A percentile compares a stretch with the other conserved stretches of the same genome.
Evolutionary conservation across 768 basidiomycete genomes (phyloP).

Genomic region (Boletus tylopilopsis): DNA sequence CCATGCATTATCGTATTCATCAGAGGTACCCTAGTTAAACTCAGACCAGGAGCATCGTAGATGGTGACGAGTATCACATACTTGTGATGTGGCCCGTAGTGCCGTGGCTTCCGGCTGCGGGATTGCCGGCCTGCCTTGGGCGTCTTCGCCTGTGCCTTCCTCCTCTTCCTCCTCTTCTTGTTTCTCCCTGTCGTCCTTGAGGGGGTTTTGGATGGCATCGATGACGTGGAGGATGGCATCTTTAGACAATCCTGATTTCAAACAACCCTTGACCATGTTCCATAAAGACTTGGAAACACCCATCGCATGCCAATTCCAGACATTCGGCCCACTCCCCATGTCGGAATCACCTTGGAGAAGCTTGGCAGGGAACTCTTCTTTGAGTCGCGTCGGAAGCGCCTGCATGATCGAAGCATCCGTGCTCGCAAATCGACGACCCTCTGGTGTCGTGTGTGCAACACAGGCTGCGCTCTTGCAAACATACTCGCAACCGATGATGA

Average conservation of each 20-base stretch:
- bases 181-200: constrained; percentile 34
- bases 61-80: constrained; percentile 8
- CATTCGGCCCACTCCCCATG: constrained; percentile 51
- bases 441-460: constrained; percentile 37
- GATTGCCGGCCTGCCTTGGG: constrained; percentile 17
- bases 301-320: constrained; percentile 77
- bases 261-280: constrained; percentile 64
- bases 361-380: constrained; percentile 70
- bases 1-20: constrained; percentile 62
- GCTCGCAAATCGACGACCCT: constrained; percentile 66
- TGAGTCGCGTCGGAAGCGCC: constrained; percentile 61
- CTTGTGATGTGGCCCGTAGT: constrained; percentile 27
- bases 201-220: constrained; percentile 47
- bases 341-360: constrained; percentile 56
- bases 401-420: constrained; percentile 71
- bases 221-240: constrained; percentile 60
- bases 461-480: constrained; percentile 55
- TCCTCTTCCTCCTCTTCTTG: constrained; percentile 34
- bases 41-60: constrained; percentile 5
- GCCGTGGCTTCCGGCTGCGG: constrained; percentile 23
- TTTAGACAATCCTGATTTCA: constrained; percentile 57
- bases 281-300: constrained; percentile 70
- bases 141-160: constrained; percentile 31
- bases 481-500: constrained; percentile 83
- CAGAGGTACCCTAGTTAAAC: constrained; percentile 37